Base-by-base conservation (phyloP, 306 rosid species). In the Cucurbita maxima region DNA sequence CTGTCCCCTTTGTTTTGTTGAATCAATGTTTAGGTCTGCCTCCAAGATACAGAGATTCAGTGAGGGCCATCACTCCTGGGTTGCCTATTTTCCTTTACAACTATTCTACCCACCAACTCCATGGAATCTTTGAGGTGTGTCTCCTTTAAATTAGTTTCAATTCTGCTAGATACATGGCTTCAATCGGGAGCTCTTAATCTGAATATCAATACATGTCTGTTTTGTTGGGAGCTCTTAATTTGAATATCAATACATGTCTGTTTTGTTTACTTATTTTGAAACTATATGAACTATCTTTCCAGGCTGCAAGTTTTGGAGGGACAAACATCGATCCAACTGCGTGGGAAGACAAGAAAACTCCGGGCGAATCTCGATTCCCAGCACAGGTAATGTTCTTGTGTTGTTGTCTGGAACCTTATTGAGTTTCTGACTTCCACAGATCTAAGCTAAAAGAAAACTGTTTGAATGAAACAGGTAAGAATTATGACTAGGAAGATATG, bases 271-370 rank as follows among this genome's bases (percentile, higher is more conserved):
- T 45, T 45, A 22, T 50, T 69, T 25, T 30, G 58, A 68, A 20
- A 20, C 54, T 45, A 20, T 45, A 20, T 67, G 58, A 69, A 22
- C 22, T 8, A 16, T 69, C 57, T 48, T 47, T 47, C 51, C 68
- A 94, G 98, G 99, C 99, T 86, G 87, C 97, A 48, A 85, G 97
- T 80, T 91, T 89, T 86, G 99, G 99, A 44, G 97, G 99, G 62
- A 80, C 89, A 12, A 94, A 94, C 83, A 90, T 91, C 74, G 99
- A 94, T 79, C 96, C 99, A 14, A 79, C 86, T 6, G 99, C 99
- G 62, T 94, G 99, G 99, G 97, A 90, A 79, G 97, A 94, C 83
- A 94, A 89, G 81, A 94, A 91, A 82, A 86, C 87, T 64, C 57
- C 79, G 0, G 97, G 97, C 9, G 99, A 94, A 79, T 94, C 97